Conservation (phyloP, 805 yeast species). For the Nakazawaea pomicola region DNA sequence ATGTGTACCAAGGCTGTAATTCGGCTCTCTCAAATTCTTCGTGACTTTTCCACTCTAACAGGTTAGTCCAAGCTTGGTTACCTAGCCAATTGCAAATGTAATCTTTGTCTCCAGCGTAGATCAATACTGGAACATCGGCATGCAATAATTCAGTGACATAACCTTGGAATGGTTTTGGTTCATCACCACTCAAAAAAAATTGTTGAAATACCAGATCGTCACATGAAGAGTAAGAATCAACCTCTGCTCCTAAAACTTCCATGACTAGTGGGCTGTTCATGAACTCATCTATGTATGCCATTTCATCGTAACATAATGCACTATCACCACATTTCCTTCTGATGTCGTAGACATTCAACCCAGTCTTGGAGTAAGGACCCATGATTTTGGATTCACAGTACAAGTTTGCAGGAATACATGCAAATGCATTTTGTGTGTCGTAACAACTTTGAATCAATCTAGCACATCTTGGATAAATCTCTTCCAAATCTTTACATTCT, state of each 20-base stretch:
- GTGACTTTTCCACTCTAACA: slow-evolving; percentile 60
- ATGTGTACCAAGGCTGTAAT: slow-evolving; percentile 23
- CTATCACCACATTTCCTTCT: slow-evolving; percentile 67
- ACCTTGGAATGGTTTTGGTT: slow-evolving; percentile 85
- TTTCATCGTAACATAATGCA: slow-evolving; percentile 72
- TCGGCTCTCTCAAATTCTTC: slow-evolving; percentile 37
- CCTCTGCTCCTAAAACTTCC: slow-evolving; percentile 87
- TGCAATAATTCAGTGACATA: slow-evolving; percentile 71
- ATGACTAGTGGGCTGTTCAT: slow-evolving; percentile 74
- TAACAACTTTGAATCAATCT: slow-evolving; percentile 76
- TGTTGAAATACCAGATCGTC: slow-evolving; percentile 73
- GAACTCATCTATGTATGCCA: slow-evolving; percentile 70
- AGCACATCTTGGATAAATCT: slow-evolving; percentile 71
- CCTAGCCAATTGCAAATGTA: slow-evolving; percentile 97
- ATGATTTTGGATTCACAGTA: slow-evolving; percentile 85
- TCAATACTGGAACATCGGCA: slow-evolving; percentile 69
- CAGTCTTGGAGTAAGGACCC: slow-evolving; percentile 79
- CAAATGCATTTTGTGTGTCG: slow-evolving; percentile 63
- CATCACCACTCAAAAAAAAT: slow-evolving; percentile 84
- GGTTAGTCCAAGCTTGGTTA: slow-evolving; percentile 79
- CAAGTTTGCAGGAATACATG: slow-evolving; percentile 87
- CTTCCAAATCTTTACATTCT: slow-evolving; percentile 68
- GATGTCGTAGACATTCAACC: slow-evolving; percentile 88
- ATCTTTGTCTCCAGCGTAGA: slow-evolving; percentile 95
- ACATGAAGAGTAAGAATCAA: slow-evolving; percentile 69